These are phyloP conservation scores for Phyllosticta citriasiana DNA, from an alignment of 2,329 filamentous ascomycete genomes.

Conservation along the genomic window DNA sequence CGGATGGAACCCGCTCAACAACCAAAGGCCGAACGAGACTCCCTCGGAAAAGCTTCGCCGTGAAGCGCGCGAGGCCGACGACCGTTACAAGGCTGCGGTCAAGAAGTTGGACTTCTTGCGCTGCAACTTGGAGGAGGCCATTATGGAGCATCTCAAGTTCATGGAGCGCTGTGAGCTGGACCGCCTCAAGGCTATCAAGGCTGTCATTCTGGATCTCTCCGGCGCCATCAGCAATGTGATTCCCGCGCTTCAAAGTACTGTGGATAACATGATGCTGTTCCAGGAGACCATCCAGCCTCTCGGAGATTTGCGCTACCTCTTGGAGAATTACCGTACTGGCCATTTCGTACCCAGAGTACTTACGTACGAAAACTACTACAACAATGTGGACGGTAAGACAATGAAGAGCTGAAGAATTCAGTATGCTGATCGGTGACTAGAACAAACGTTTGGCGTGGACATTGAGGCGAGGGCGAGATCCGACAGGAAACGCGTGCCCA, in stretches of 20 bases:
- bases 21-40: slow-evolving; percentile 85
- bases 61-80: slow-evolving; percentile 82
- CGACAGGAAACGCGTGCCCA: slow-evolving; percentile 88
- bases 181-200: slow-evolving; percentile 94
- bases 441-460: slow-evolving; percentile 96
- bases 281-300: slow-evolving; percentile 96
- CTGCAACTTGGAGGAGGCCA: slow-evolving; percentile 91
- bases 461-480: slow-evolving; percentile 89
- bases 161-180: slow-evolving; percentile 97
- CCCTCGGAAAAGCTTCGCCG: slow-evolving; percentile 74
- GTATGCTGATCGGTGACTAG: slow-evolving; percentile 28
- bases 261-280: slow-evolving; percentile 98
- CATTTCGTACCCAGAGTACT: slow-evolving; percentile 83
- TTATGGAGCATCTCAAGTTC: slow-evolving; percentile 85
- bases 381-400: slow-evolving; percentile 65
- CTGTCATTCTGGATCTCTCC: slow-evolving; percentile 93
- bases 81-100: slow-evolving; percentile 82
- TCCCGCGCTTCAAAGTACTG: slow-evolving; percentile 84
- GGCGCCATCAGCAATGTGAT: slow-evolving; percentile 97
- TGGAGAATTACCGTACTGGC: slow-evolving; percentile 95
- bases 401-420: no score
- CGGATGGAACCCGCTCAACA: slow-evolving; percentile 89
- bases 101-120: slow-evolving; percentile 80
- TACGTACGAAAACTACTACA: slow-evolving; percentile 98
- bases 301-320: slow-evolving; percentile 80